phyloP scores from a whole-genome alignment of 1,139 yeast genomes.

The Blastobotrys ciferrii region DNA sequence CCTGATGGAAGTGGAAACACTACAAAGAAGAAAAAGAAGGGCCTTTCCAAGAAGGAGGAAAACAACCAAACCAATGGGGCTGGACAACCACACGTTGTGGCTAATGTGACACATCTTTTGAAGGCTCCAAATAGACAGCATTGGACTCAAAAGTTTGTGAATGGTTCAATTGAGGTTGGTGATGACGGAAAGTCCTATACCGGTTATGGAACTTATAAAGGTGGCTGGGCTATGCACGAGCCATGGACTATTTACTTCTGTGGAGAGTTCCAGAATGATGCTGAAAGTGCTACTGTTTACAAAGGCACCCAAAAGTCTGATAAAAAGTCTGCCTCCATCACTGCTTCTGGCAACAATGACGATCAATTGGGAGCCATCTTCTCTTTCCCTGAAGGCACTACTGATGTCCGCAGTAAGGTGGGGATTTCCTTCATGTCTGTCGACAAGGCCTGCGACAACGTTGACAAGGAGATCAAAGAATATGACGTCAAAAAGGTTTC shows the following conservation, averaged over 20 bases:
- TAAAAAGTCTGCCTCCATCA: neutral
- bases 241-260: neutral
- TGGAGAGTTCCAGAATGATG: neutral
- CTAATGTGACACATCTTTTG: neutral
- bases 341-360: neutral
- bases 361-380: neutral
- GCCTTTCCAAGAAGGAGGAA: too few species aligned
- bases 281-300: neutral
- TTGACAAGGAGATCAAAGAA: constrained; percentile 25
- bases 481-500: constrained; percentile 31
- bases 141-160: neutral
- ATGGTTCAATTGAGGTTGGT: neutral
- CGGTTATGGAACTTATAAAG: neutral
- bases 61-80: too few species aligned
- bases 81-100: neutral
- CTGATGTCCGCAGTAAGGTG: constrained; percentile 30
- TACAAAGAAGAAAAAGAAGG: too few species aligned
- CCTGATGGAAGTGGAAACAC: neutral
- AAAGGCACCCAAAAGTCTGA: neutral
- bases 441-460: constrained; percentile 37
- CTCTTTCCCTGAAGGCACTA: neutral
- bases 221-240: neutral
- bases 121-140: neutral
- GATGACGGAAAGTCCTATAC: neutral
- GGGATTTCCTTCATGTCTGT: constrained; percentile 40